phyloP scores from a whole-genome alignment of 202 grass and related monocot genomes.

The Thinopyrum obtusiflorum region DNA sequence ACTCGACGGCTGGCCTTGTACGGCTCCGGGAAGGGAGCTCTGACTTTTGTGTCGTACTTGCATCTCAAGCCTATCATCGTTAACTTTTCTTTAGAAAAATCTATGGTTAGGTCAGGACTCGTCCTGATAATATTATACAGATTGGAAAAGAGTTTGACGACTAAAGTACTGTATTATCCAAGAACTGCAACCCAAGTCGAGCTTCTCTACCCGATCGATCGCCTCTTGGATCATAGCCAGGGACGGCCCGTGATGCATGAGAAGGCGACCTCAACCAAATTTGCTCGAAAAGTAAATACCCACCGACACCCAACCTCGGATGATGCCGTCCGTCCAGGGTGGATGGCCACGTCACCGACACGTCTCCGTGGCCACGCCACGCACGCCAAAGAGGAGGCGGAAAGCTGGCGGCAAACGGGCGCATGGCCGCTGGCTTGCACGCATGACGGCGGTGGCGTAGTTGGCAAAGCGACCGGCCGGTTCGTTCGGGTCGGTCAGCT shows the following conservation, averaged over 20 bases:
- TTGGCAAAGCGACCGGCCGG: not conserved
- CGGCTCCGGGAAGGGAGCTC: not conserved
- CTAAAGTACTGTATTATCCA: too few species aligned
- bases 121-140: not conserved
- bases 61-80: not conserved
- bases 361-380: not conserved
- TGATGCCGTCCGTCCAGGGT: too few species aligned
- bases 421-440: not conserved
- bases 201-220: not conserved
- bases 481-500: constrained; percentile 32
- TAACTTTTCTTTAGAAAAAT: not conserved
- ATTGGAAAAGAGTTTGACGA: not conserved
- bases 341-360: not conserved
- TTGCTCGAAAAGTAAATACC: not conserved
- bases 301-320: too few species aligned
- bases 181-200: not conserved
- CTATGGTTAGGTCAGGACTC: not conserved
- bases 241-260: not conserved
- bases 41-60: constrained; percentile 11
- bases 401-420: not conserved
- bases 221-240: not conserved
- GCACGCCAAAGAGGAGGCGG: not conserved
- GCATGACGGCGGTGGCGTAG: not conserved
- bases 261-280: not conserved
- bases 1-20: not conserved